phyloP scores from a whole-genome alignment of 2,329 filamentous ascomycete genomes.

The Nannizziopsis arthrosporioides region DNA sequence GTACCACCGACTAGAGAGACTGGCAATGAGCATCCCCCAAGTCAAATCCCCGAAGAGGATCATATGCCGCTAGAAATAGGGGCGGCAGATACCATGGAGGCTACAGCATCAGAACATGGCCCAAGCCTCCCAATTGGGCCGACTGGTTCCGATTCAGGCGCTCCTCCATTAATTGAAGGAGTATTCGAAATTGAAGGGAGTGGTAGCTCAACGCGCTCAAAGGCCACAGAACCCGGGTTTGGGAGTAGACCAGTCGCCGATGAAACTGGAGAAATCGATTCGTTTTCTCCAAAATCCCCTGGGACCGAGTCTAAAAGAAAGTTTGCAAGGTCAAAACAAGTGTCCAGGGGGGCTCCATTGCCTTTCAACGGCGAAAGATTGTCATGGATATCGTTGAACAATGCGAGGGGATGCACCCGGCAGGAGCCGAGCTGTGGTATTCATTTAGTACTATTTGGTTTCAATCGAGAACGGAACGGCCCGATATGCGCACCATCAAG shows the following conservation, averaged over 20 bases:
- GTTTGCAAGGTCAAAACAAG: not conserved
- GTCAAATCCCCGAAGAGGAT: too few species aligned
- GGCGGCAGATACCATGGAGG: not conserved
- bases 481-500: slow-evolving; percentile 44
- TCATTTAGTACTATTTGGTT: slow-evolving; percentile 46
- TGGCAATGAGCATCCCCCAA: too few species aligned
- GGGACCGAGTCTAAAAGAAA: not conserved
- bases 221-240: too few species aligned
- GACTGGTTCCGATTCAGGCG: too few species aligned
- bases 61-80: too few species aligned
- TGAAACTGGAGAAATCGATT: too few species aligned
- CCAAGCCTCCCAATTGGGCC: not conserved
- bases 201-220: too few species aligned
- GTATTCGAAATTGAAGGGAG: too few species aligned
- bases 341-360: slow-evolving; percentile 32
- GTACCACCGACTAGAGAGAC: too few species aligned
- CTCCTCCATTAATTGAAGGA: too few species aligned
- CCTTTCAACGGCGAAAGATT: slow-evolving; percentile 38
- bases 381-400: slow-evolving; percentile 44
- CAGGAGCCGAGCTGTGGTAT: slow-evolving; percentile 43
- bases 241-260: too few species aligned
- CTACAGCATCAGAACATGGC: not conserved
- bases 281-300: not conserved
- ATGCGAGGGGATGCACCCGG: slow-evolving; percentile 45
- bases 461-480: slow-evolving; percentile 33